Conservation (phyloP, 306 rosid species). For the Medicago lupulina region DNA sequence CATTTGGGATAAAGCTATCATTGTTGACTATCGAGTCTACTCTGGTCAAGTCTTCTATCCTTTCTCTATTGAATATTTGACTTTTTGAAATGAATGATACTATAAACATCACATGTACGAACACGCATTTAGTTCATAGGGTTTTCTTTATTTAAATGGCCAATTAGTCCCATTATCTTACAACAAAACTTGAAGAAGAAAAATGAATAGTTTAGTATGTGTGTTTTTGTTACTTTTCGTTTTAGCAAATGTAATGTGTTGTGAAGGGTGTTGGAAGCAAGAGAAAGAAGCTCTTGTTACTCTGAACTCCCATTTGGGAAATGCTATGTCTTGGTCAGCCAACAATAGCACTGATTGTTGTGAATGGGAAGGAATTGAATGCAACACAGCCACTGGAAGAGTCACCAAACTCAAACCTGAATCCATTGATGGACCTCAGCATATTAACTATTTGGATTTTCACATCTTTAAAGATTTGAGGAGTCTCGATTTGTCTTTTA, state of each 20-base stretch:
- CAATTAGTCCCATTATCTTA: background rate
- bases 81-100: too few relatives aligned
- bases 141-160: too few relatives aligned
- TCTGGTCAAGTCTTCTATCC: too few relatives aligned
- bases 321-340: background rate
- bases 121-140: too few relatives aligned
- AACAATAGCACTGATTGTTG: background rate
- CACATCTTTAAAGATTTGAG: conserved; percentile 22
- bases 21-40: too few relatives aligned
- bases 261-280: conserved; percentile 39
- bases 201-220: background rate
- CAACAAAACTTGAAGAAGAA: background rate
- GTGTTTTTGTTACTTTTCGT: background rate
- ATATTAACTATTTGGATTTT: conserved; percentile 27
- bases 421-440: background rate
- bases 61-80: too few relatives aligned
- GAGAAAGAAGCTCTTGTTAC: conserved; percentile 25
- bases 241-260: background rate
- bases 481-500: background rate
- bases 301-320: background rate
- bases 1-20: too few relatives aligned
- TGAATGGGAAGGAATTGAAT: background rate
- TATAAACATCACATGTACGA: too few relatives aligned
- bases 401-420: background rate
- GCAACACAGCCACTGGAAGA: conserved; percentile 24